phyloP scores from a whole-genome alignment of 2,329 filamentous ascomycete genomes.

The Colletotrichum tropicicola region DNA sequence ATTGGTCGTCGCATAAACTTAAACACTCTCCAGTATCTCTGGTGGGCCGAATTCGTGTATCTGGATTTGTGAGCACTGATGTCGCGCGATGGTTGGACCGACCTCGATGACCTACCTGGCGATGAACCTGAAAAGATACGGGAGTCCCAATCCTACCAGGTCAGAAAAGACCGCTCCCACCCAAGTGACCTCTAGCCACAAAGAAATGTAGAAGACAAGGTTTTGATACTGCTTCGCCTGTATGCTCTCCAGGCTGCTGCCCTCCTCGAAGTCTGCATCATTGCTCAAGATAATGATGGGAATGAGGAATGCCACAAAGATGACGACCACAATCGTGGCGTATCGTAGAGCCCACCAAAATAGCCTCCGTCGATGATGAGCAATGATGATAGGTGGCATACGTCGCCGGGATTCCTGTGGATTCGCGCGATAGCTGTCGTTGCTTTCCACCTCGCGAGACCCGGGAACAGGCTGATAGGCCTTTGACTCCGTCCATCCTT shows the following conservation, averaged over 20 bases:
- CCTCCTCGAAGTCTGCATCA: conserved; percentile 23
- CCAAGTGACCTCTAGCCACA: conserved; percentile 35
- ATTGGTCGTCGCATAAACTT: conserved; percentile 35
- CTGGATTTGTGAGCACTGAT: conserved; percentile 20
- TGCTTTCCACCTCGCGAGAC: background rate
- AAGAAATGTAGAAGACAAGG: conserved; percentile 34
- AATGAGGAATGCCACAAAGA: conserved; percentile 31
- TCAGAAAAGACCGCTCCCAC: conserved; percentile 32
- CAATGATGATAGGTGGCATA: background rate
- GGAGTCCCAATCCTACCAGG: conserved; percentile 31
- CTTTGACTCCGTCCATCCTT: background rate
- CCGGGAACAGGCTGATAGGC: background rate
- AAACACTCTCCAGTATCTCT: conserved; percentile 38
- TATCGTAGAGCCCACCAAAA: conserved; percentile 33
- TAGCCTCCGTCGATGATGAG: conserved; percentile 1
- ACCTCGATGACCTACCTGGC: conserved; percentile 29
- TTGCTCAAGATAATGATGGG: conserved; percentile 32
- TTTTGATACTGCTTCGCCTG: conserved; percentile 27
- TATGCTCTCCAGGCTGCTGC: conserved; percentile 15
- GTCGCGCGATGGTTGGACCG: too few species aligned
- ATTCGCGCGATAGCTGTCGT: background rate
- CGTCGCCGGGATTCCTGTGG: background rate
- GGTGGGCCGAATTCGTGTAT: conserved; percentile 39
- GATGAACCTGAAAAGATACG: conserved; percentile 37
- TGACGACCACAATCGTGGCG: conserved; percentile 24